Base-by-base conservation (phyloP, 768 basidiomycete genomes). In the Lactifluus echinatus region DNA sequence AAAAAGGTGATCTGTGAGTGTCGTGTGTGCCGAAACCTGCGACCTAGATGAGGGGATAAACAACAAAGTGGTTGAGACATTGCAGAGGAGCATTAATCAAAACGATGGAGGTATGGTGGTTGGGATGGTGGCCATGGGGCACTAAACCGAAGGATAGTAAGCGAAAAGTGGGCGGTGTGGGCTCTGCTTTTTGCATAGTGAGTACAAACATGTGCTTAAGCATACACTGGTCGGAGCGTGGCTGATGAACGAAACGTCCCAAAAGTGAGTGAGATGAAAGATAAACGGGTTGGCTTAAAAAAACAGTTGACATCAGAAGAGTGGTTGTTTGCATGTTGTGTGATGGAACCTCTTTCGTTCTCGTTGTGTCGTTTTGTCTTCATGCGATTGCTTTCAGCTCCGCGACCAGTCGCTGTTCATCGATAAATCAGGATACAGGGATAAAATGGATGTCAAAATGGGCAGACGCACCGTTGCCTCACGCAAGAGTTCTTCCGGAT, bases 401-500 rank as follows among this genome's bases (percentile, higher is more conserved):
- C 17, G 58, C 59, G 39, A 62, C 61, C 50, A 62, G 45, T 33
- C 61, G 61, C 61, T 62, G 24, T 40, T 24, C 33, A 36, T 14
- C 49, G 21, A 12, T 21, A 36, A 34, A 24, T 55, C 36, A 60
- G 44, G 33, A 55, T 31, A 11, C 34, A 14, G 4, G 1, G 3
- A 47, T 23, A 26, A 24, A n/a, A 26, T 11, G 50, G 8, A 10
- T 24, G 26, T 7, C 50, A 14, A 29, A 19, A 40, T 19, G 23
- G 23, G 34, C 11, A 33, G 42, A 45, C 53, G 26, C 21, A 55
- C 26, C 29, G 23, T 40, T 59, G 50, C 60, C 26, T 81, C 82
- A 4, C 71, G 68, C 59, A 76, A 73, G 61, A 79, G 73, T 36
- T 74, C 70, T 14, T 50, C 51, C 37, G 43, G 45, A 37, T 47